Percentiles rank a stretch among this genome's conserved stretches.
Conservation (phyloP, 2,329 filamentous ascomycete genomes). For the Xylaria polymorpha region DNA sequence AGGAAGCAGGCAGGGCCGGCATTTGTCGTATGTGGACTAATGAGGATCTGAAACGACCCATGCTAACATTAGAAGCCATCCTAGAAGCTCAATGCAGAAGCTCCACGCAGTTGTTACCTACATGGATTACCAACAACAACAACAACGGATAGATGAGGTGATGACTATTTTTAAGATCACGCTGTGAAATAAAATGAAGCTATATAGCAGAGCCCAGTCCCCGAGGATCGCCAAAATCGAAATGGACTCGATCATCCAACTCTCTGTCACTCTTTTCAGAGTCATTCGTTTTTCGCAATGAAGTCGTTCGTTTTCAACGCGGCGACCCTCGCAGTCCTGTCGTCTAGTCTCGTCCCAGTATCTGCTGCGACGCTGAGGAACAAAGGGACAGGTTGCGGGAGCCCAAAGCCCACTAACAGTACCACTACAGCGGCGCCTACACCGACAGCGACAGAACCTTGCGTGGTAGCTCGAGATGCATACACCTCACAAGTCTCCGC, state of each 20-base stretch:
- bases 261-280: constrained; percentile 33
- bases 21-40: constrained; percentile 1
- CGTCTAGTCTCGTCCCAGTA: constrained; percentile 11
- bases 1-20: neutral
- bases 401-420: constrained; percentile 11
- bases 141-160: neutral
- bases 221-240: neutral
- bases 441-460: constrained; percentile 29
- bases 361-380: constrained; percentile 12
- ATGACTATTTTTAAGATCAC: constrained; percentile 19
- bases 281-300: constrained; percentile 26
- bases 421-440: constrained; percentile 21
- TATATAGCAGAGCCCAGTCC: neutral
- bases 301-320: constrained; percentile 20
- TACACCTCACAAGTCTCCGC: constrained; percentile 23
- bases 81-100: constrained; percentile 6
- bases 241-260: constrained; percentile 22
- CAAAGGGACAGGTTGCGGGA: constrained; percentile 20
- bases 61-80: neutral
- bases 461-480: constrained; percentile 32
- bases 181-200: neutral
- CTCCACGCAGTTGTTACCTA: constrained; percentile 4
- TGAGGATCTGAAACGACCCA: constrained; percentile 4
- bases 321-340: constrained; percentile 14
- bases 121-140: constrained; percentile 6